Base-by-base conservation (phyloP, 108 stramenopile species). In the Cyclotella sp. region DNA sequence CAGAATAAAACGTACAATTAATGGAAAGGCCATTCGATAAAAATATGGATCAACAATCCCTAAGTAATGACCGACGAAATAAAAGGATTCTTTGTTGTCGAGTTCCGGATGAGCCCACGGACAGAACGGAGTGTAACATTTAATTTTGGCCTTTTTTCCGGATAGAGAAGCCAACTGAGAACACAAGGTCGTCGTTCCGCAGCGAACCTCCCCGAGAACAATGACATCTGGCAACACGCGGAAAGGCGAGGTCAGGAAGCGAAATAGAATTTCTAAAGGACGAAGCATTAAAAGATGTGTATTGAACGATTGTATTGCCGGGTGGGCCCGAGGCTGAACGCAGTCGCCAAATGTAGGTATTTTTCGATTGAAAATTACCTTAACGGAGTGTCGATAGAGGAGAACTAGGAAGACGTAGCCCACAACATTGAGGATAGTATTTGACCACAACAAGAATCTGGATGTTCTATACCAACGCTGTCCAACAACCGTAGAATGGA, bases 51-150 rank as follows among this genome's bases (percentile, higher is more conserved):
- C 70, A 28, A 84, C 86, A n/a, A 63, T 67, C 16, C 70, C 77
- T 22, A 88, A 72, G 45, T 88, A 90, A 72, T 90, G 89, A 42
- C 89, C 87, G 22, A 85, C 87, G 63, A 90, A 90, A 59, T 85
- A 90, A 59, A 90, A 90, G 0, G 87, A 79, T 53, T 90, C 89
- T 60, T 90, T 90, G 39, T 78, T 21, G 30, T 88, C 87, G 0
- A 90, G 75, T 70, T 88, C 87, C 10, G 87, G 87, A 69, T 86
- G 85, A 51, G 57, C 77, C 89, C 89, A 90, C 15, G 85, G 78
- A 69, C 89, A 90, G 66, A 90, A 88, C 53, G 89, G 89, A 30
- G 70, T 65, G 68, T 85, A 82, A 52, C 85, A 85, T 59, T 82
- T 87, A 67, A 81, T 71, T 22, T 53, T 63, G 41, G 43, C 40